Percentiles rank a stretch among this genome's conserved stretches.
These are phyloP conservation scores for Cucurbita pepo DNA, from an alignment of 306 rosid species.

Conservation along the genomic window DNA sequence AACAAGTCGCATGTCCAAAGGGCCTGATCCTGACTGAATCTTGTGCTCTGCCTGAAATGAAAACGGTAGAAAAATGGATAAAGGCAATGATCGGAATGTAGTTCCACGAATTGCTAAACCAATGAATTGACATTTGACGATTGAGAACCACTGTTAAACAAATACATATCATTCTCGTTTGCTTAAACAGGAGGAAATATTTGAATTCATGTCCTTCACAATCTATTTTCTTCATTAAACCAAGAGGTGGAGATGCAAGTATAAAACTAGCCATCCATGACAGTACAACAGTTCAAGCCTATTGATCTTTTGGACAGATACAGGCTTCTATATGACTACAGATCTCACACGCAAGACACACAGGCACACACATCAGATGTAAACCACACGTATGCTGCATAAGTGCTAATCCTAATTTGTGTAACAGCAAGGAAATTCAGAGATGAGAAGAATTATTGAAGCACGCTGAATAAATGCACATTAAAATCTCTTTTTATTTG, in stretches of 20 bases:
- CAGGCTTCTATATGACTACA: no score
- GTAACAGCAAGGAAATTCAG: no score
- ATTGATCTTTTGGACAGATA: background rate
- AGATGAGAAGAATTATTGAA: no score
- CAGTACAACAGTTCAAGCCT: background rate
- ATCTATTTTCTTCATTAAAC: background rate
- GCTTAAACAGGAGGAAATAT: background rate
- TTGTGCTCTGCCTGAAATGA: slow-evolving; percentile 73
- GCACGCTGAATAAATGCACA: no score
- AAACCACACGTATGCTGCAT: no score
- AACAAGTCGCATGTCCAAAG: slow-evolving; percentile 71
- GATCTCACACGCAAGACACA: no score
- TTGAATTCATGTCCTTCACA: background rate
- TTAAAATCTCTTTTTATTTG: no score
- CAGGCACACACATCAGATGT: no score
- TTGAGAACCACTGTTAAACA: background rate
- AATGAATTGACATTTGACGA: background rate
- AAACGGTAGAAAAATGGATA: background rate
- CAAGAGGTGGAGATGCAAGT: background rate
- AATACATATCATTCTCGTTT: background rate
- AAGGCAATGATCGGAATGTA: background rate
- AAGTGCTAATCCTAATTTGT: no score
- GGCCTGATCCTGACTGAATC: slow-evolving; percentile 78
- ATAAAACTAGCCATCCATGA: background rate
- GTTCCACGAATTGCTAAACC: background rate